Evolutionary conservation across 352 stramenopile genomes (phyloP).

Genomic region (Pythium oligandrum): DNA sequence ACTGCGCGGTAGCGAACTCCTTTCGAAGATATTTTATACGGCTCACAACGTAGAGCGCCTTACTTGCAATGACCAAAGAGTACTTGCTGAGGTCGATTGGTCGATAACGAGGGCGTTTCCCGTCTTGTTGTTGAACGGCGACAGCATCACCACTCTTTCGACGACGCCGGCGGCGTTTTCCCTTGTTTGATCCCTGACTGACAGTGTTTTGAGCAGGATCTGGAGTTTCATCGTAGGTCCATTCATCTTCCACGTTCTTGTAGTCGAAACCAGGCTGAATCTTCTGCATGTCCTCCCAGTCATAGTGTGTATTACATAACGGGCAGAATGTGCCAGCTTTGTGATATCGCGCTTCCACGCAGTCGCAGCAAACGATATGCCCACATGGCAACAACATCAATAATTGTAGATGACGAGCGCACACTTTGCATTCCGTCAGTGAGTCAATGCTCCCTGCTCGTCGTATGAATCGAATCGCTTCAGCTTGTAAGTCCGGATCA

Average conservation of each 20-base stretch:
- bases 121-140: conserved; percentile 12
- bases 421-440: conserved; percentile 75
- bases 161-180: conserved; percentile 2
- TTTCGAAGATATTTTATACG: conserved; percentile 55
- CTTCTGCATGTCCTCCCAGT: conserved; percentile 88
- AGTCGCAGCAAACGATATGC: conserved; percentile 91
- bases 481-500: conserved; percentile 31
- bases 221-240: conserved; percentile 8
- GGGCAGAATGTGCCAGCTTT: conserved; percentile 44
- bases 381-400: conserved; percentile 92
- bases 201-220: too few species aligned
- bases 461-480: conserved; percentile 50
- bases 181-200: too few species aligned
- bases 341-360: conserved; percentile 74
- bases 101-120: conserved; percentile 12
- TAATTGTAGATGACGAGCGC: conserved; percentile 75
- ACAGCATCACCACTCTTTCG: conserved; percentile 6
- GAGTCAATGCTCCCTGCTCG: conserved; percentile 37
- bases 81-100: conserved; percentile 27
- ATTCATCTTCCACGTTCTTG: conserved; percentile 24
- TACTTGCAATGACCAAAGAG: conserved; percentile 52
- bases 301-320: conserved; percentile 47
- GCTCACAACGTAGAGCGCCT: conserved; percentile 64
- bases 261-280: conserved; percentile 86
- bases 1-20: conserved; percentile 24